Conservation (phyloP, 371 early-diverging fungal species). For the Capillidium heterosporum region DNA sequence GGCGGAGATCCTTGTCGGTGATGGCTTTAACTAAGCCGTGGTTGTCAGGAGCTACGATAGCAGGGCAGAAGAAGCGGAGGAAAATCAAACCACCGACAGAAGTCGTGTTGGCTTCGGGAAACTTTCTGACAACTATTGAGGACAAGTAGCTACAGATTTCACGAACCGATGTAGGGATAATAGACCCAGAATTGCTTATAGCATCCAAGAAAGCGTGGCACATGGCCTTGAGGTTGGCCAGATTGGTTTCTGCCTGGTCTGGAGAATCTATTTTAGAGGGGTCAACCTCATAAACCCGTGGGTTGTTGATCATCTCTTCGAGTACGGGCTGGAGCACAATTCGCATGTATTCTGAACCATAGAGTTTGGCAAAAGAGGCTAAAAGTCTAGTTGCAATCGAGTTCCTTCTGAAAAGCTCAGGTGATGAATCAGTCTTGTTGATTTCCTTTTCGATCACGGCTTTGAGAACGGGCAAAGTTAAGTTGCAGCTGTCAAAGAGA, state of each 20-base stretch:
- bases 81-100: slow-evolving; percentile 91
- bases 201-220: slow-evolving; percentile 63
- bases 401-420: slow-evolving; percentile 79
- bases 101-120: slow-evolving; percentile 67
- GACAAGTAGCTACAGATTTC: slow-evolving; percentile 67
- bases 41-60: slow-evolving; percentile 74
- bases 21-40: slow-evolving; percentile 30
- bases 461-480: slow-evolving; percentile 49
- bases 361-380: slow-evolving; percentile 56
- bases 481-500: slow-evolving; percentile 59
- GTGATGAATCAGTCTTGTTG: slow-evolving; percentile 28
- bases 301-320: slow-evolving; percentile 21
- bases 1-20: slow-evolving; percentile 43
- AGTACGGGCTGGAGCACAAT: slow-evolving; percentile 59
- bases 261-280: slow-evolving; percentile 47
- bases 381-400: slow-evolving; percentile 76
- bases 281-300: slow-evolving; percentile 60
- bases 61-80: slow-evolving; percentile 87
- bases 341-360: slow-evolving; percentile 71
- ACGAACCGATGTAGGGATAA: slow-evolving; percentile 52
- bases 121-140: slow-evolving; percentile 53
- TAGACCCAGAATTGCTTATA: slow-evolving; percentile 48
- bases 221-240: slow-evolving; percentile 56
- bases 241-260: slow-evolving; percentile 45
- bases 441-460: slow-evolving; percentile 73